Conservation (phyloP, 306 rosid genomes). For the Benincasa hispida region DNA sequence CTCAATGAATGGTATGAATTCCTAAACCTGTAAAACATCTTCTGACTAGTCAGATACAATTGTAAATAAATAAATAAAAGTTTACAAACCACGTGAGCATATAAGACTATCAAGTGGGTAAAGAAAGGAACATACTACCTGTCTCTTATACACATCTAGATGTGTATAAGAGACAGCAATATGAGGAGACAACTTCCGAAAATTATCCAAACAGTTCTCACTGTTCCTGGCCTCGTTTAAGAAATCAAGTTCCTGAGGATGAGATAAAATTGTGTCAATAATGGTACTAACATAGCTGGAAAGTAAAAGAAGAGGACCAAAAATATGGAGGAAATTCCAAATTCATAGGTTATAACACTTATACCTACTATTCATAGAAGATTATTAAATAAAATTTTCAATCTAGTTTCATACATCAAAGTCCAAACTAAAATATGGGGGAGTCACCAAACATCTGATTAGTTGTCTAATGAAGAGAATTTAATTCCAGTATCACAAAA, state of each 20-base stretch:
- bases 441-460: too few relatives aligned
- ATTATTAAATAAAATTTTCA: background rate
- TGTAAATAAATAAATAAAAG: background rate
- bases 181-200: slow-evolving; percentile 78
- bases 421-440: too few relatives aligned
- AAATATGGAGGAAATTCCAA: background rate
- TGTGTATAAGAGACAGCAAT: too few relatives aligned
- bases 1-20: background rate
- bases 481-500: too few relatives aligned
- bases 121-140: too few relatives aligned
- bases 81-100: background rate
- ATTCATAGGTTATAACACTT: background rate
- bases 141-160: too few relatives aligned
- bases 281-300: background rate
- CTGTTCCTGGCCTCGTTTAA: slow-evolving; percentile 69
- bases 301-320: too few relatives aligned
- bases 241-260: slow-evolving; percentile 76
- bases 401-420: too few relatives aligned
- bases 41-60: background rate
- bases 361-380: background rate
- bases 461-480: too few relatives aligned
- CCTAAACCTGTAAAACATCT: background rate
- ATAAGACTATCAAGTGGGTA: background rate
- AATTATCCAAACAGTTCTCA: slow-evolving; percentile 80
- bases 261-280: background rate